Evolutionary conservation across 2,329 filamentous ascomycete species (phyloP), one percentile per base, ranked within the genome.

Genomic region (Orbilia blumenaviensis): DNA sequence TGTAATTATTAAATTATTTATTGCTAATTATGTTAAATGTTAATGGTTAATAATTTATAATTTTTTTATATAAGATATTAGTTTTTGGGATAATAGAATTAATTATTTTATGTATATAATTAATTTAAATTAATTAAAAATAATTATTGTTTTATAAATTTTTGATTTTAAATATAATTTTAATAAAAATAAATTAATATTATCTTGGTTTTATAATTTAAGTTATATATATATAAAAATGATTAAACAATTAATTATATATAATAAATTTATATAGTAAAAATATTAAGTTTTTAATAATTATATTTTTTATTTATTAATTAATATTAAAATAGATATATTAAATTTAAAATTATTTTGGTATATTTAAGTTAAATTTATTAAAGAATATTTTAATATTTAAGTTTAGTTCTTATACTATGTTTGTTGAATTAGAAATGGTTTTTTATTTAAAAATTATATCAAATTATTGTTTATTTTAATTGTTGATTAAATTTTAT

Each of bases 201-300:
- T 63, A 34, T 2, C n/a, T 29, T 7, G 29, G 14, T 21, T 63
- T 42, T 63, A 14, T 21, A 63, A 63, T 48, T 21, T 63, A 27
- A 32, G 12, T 34, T 8, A 2, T 27, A 48, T 63, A 1, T 63
- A n/a, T 63, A 16, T 63, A 16, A 12, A 63, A 63, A 25, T 2
- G 7, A 63, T 23, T 41, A 32, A 14, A 23, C 25, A 23, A 6
- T 63, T 12, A 5, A 29, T 12, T 5, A 14, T 16, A 8, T 63
- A 63, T 14, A 23, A 14, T 21, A 18, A 63, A 23, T 44, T 44
- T 6, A 38, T 60, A 41, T 3, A 60, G 14, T 60, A 18, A 18
- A 60, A 60, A 60, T 60, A 44, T 32, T 3, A 18, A 48, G 16
- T 12, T 48, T 63, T 63, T 48, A 63, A 63, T 34, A 63, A 63